Evolutionary conservation across 2,329 filamentous ascomycete species (phyloP), one percentile per base, ranked within the genome.

Genomic region (Aspergillus pseudotamarii): DNA sequence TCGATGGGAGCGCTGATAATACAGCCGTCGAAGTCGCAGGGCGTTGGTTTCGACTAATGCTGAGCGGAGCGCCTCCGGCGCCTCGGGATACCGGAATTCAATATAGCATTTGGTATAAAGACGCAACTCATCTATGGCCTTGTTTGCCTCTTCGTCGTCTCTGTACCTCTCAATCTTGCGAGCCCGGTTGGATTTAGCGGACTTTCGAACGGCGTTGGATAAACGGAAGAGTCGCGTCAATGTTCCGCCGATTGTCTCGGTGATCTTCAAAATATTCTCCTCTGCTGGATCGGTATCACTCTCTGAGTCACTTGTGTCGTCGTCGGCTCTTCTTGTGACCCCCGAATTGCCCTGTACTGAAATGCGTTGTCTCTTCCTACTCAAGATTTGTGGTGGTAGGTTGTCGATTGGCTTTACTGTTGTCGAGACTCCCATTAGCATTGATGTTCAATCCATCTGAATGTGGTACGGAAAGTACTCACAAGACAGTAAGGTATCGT

Each of bases 91-190:
- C 57, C 68, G 71, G 61, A 69, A 72, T 16, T 57, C 23, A 65
- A 73, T 72, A 4, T 73, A 73, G 69, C 68, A 70, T 61, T 70
- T 57, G 19, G 72, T 73, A 62, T 73, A 72, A 55, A 72, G 63
- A 69, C 71, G 68, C 53, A 72, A 66, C 48, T 73, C 71, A 28
- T 28, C 65, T 48, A 73, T 69, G 32, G 71, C 72, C 6, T 61
- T 66, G 48, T 73, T 73, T 68, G 71, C 62, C 30, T 73, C 64
- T 70, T 71, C 66, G 45, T 73, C 70, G 61, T 65, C 67, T 59
- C 28, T 70, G 64, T 71, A 72, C 45, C 61, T 57, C 62, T 64
- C 69, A 38, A 67, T 73, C 45, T 68, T 71, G 43, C 55, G 64
- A 57, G 67, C 64, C 51, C 71, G 60, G 45, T 68, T 62, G 59